Percentiles rank a stretch among this genome's conserved stretches.
Conservation (phyloP, 78 protist species). For the Dictyostelium brefeldianum region DNA sequence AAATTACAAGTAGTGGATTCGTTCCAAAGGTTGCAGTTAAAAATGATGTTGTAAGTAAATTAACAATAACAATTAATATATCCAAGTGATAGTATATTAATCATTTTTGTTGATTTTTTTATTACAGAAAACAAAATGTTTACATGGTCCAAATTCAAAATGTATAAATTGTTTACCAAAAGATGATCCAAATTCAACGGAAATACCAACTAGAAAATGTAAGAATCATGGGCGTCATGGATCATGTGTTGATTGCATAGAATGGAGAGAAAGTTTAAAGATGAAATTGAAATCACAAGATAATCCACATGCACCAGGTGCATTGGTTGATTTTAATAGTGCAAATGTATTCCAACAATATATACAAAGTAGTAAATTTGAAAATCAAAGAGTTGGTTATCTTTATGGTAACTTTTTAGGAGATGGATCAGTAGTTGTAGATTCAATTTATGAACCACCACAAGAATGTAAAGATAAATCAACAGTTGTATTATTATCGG, state of each 20-base stretch:
- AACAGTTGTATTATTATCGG: background rate
- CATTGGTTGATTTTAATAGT: constrained; percentile 4
- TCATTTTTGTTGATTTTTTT: background rate
- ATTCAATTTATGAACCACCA: constrained; percentile 72
- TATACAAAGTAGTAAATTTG: constrained; percentile 8
- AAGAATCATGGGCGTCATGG: constrained; percentile 74
- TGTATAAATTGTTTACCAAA: constrained; percentile 77
- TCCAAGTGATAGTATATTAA: too few relatives aligned
- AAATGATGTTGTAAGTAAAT: constrained; percentile 12
- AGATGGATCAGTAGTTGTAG: constrained; percentile 40
- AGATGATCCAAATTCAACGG: constrained; percentile 65
- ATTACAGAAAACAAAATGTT: constrained; percentile 30
- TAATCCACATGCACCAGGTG: constrained; percentile 62
- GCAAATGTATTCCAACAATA: constrained; percentile 75
- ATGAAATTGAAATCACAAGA: constrained; percentile 75
- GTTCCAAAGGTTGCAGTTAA: constrained; percentile 6
- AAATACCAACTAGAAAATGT: constrained; percentile 60
- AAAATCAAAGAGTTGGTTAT: constrained; percentile 54
- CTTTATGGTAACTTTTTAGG: constrained; percentile 56
- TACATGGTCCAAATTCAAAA: constrained; percentile 75
- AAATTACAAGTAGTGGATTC: background rate
- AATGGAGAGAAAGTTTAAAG: constrained; percentile 76
- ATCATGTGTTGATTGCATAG: constrained; percentile 72
- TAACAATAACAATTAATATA: background rate
- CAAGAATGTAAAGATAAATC: constrained; percentile 34